A percentile compares a stretch with the other conserved stretches of the same genome.
phyloP scores from a whole-genome alignment of 2,329 filamentous ascomycete genomes.

The Pseudogymnoascus sp. region DNA sequence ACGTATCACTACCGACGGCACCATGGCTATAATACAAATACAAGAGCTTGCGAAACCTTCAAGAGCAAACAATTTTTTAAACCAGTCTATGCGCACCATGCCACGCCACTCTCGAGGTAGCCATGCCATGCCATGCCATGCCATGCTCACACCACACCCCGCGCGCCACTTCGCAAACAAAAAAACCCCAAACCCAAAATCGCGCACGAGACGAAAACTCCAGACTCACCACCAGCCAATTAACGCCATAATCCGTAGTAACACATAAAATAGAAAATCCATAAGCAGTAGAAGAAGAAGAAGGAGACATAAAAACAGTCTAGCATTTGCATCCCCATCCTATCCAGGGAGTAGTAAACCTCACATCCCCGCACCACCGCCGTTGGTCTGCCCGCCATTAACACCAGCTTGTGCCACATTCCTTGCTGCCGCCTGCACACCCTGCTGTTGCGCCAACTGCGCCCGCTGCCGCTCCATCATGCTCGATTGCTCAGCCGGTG shows the following conservation, averaged over 20 bases:
- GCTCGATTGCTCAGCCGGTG: constrained; percentile 27
- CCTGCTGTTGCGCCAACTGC: constrained; percentile 27
- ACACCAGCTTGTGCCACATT: neutral
- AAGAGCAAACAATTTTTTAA: neutral
- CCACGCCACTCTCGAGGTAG: neutral
- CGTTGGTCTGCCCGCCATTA: neutral
- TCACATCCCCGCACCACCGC: neutral
- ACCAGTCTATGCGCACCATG: neutral
- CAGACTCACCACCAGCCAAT: neutral
- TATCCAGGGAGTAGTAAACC: neutral
- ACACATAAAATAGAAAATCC: neutral
- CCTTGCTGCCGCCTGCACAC: neutral
- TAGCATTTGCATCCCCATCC: neutral
- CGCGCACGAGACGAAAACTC: neutral
- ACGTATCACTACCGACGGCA: neutral
- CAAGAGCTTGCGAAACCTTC: neutral
- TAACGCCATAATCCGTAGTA: neutral
- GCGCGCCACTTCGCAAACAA: neutral
- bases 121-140: neutral
- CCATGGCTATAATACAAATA: neutral
- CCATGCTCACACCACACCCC: neutral
- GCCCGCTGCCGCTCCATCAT: constrained; percentile 32
- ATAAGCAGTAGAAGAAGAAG: neutral
- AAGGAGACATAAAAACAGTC: neutral
- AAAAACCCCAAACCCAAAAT: neutral